Conservation (phyloP, 2,329 filamentous ascomycete species). For the Nemania bipapillata region DNA sequence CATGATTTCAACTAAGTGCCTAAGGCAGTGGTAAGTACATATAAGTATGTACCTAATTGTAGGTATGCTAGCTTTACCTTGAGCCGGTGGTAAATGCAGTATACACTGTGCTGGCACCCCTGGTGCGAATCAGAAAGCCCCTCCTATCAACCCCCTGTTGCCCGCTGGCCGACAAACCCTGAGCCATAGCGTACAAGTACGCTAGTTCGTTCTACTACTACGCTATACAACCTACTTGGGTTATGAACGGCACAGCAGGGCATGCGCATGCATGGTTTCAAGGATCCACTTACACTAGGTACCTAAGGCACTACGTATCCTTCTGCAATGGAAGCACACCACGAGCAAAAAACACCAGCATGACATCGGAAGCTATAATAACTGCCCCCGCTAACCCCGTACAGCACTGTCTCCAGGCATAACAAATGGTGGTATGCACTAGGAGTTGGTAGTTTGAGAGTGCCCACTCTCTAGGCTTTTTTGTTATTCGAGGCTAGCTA, state of each 20-base stretch:
- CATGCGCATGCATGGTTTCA: slow-evolving; percentile 30
- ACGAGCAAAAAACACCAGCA: slow-evolving; percentile 15
- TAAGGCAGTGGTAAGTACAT: too few species aligned
- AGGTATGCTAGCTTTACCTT: too few species aligned
- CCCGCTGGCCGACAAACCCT: slow-evolving; percentile 16
- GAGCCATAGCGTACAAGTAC: slow-evolving; percentile 3
- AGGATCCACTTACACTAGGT: slow-evolving; percentile 14
- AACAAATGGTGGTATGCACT: slow-evolving; percentile 5
- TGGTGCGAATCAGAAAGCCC: slow-evolving; percentile 12
- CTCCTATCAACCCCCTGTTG: not conserved
- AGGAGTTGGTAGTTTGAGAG: not conserved
- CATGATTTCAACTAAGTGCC: too few species aligned
- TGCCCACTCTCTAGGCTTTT: slow-evolving; percentile 7
- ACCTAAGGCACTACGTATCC: slow-evolving; percentile 15
- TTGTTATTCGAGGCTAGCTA: not conserved
- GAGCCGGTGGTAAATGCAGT: not conserved
- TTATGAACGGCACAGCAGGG: slow-evolving; percentile 29
- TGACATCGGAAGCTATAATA: slow-evolving; percentile 27
- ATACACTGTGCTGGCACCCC: not conserved
- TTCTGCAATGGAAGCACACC: slow-evolving; percentile 20
- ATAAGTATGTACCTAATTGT: too few species aligned
- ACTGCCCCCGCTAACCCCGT: slow-evolving; percentile 22
- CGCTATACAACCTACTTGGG: slow-evolving; percentile 5
- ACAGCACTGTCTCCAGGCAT: slow-evolving; percentile 20
- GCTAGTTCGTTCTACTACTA: not conserved